Base-by-base conservation (phyloP, 768 basidiomycete species). In the Lyophyllum decastes region DNA sequence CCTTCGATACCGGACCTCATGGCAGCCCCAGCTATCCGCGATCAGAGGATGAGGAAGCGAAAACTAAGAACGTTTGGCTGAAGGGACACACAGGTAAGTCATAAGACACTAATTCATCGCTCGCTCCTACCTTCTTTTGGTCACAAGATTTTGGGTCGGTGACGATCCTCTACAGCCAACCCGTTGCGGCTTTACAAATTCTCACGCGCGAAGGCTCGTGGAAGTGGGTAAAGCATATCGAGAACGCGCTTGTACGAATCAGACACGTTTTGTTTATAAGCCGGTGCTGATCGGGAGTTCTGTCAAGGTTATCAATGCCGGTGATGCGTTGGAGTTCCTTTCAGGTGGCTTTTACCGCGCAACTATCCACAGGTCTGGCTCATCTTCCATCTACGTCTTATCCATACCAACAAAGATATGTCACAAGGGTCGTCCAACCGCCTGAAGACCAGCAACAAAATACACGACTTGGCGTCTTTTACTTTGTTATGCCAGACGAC, bases 401-500 rank as follows among this genome's bases (percentile, higher is more conserved):
- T 68, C 71, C 40, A 19, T 22, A 34, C 16, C 26, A 10, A 26
- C 16, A 9, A 25, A 25, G 24, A 12, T 49, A 17, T 53, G 27
- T 47, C 19, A 49, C 38, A 64, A 41, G 66, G 45, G 79, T 82
- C 33, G 64, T 78, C 25, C 79, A 80, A 53, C 81, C 80, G 4
- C 81, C 81, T 2, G 60, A 64, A 0, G 78, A 80, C 58, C 80
- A 82, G 59, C 73, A 68, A 3, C 66, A 69, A 16, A 68, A 67
- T 44, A 66, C 74, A 5, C 74, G 81, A 21, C 70, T 82, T 1
- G 79, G 80, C 8, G 71, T 79, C 1, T 86, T 87, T 64, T 87
- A 87, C 66, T 88, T 88, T 60, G 69, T 67, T 44, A 72, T 78
- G 74, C 68, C 79, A 0, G 78, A 87, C 59, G 84, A 86, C 63